Base-by-base conservation (phyloP, 2,329 filamentous ascomycete genomes). In the Knoxdaviesia proteae region DNA sequence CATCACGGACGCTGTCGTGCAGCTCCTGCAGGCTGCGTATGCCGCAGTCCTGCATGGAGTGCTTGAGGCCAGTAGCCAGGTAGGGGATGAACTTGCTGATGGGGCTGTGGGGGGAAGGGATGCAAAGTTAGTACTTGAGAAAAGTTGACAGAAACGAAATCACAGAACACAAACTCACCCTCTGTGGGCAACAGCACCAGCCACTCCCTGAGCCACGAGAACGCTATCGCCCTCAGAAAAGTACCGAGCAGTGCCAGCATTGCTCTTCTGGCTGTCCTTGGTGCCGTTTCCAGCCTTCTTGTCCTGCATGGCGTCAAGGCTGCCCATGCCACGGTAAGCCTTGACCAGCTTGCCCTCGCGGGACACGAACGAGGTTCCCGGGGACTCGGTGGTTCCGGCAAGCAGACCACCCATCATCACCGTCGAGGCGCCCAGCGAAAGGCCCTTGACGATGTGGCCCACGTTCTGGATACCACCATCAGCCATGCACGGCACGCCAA, bases 381-480 rank as follows among this genome's bases (percentile, higher is more conserved):
- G 90, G 35, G 88, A 96, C 65, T 98, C 90, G 37, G 88, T 94
- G 49, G 90, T 96, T 58, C 92, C 90, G 41, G 90, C 90, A 50
- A 98, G 74, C 42, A 98, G 77, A 65, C 90, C 92, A 54, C 90
- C 90, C 90, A 98, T 98, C 90, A 98, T 98, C 59, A 98, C 80
- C 35, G 87, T 92, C 39, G 83, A 84, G 46, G 90, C 90, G 52
- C 90, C 90, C 49, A 98, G 77, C 39, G 90, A 80, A 50, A 98
- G 77, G 58, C 87, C 88, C 73, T 98, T 98, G 62, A 98, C 90
- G 51, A 98, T 94, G 68, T 98, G 92, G 44, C 90, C 90, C 50
- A 98, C 83, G 57, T 98, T 98, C 64, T 98, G 90, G 52, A 98
- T 82, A 63, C 90, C 90, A 53, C 90, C 90, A 54, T 98, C 90